Base-by-base conservation (phyloP, 1,284 basidiomycete genomes). In the Leccinum fuscescens region DNA sequence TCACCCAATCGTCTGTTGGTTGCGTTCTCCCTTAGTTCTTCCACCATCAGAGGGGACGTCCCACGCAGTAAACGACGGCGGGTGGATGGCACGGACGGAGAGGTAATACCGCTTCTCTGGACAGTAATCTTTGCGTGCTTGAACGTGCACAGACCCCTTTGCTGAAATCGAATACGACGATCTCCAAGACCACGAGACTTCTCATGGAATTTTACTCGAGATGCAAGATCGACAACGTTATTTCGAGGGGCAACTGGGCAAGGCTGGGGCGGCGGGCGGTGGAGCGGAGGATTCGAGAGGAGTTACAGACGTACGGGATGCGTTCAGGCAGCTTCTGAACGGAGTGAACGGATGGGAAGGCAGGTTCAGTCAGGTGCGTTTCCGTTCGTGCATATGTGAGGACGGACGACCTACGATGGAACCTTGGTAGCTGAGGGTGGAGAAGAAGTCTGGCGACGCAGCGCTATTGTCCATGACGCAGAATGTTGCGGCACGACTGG, bases 101-200 rank as follows among this genome's bases (percentile, higher is more conserved):
- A 62, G 64, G 74, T 69, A 79, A 66, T 75, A 6, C 3, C 15
- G 1, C 77, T 59, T 53, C 48, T 63, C 55, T 35, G 22, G 35
- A n/a, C 37, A 12, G 9, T 14, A 24, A 49, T 39, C 46, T 48
- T n/a, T 7, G 12, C 44, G 49, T 37, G 17, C 49, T 58, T 57
- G 33, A 12, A 53, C 22, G 2, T 52, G 17, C 17, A 51, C 65
- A 83, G 78, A 77, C 77, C 49, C 77, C 78, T 50, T 90, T 62
- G 76, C 82, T 9, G 88, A 93, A 68, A 90, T 98, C 61, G 92
- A 95, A 62, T 80, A 96, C 17, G 89, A 93, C 56, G 96, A 98
- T 70, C 79, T 99, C 29, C 88, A 86, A 66, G 88, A 90, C 55
- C 81, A 85, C 5, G 81, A 86, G 56, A 70, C 79, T 1, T 82